Evolutionary conservation across 2,329 filamentous ascomycete genomes (phyloP).

Genomic region (Pochonia chlamydosporia): DNA sequence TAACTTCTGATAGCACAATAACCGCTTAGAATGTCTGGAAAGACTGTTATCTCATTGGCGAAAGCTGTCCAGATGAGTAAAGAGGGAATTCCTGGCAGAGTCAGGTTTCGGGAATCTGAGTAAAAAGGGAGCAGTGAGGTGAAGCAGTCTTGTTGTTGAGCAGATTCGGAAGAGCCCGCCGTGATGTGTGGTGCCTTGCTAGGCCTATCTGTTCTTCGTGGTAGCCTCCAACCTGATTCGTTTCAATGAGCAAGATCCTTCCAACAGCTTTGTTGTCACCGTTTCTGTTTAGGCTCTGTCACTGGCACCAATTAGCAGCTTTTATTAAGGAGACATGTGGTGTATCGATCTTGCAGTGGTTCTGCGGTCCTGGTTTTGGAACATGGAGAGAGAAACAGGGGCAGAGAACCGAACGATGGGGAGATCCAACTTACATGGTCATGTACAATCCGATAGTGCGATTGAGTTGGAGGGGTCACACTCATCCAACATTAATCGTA

Average conservation of each 20-base stretch:
- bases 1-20: slow-evolving; percentile 13
- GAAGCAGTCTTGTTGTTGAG: slow-evolving; percentile 6
- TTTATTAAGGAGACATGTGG: neutral
- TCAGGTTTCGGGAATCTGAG: slow-evolving; percentile 13
- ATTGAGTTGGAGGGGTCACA: neutral
- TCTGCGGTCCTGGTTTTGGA: neutral
- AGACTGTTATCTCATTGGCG: slow-evolving; percentile 16
- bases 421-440: neutral
- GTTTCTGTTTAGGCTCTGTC: no score
- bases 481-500: neutral
- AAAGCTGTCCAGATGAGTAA: slow-evolving; percentile 12
- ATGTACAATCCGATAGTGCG: no score
- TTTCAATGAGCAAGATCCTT: no score
- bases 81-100: slow-evolving; percentile 10
- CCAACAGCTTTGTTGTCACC: no score
- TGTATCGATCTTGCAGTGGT: neutral
- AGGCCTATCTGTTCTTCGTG: neutral
- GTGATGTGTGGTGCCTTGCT: slow-evolving; percentile 6
- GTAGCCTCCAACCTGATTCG: neutral
- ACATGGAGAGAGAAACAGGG: neutral
- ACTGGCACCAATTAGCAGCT: neutral
- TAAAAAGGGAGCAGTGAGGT: slow-evolving; percentile 15
- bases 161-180: slow-evolving; percentile 14
- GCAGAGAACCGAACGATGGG: neutral
- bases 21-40: slow-evolving; percentile 14